Base-by-base conservation (phyloP, 2,329 filamentous ascomycete species). In the Mollisiaceae sp. region DNA sequence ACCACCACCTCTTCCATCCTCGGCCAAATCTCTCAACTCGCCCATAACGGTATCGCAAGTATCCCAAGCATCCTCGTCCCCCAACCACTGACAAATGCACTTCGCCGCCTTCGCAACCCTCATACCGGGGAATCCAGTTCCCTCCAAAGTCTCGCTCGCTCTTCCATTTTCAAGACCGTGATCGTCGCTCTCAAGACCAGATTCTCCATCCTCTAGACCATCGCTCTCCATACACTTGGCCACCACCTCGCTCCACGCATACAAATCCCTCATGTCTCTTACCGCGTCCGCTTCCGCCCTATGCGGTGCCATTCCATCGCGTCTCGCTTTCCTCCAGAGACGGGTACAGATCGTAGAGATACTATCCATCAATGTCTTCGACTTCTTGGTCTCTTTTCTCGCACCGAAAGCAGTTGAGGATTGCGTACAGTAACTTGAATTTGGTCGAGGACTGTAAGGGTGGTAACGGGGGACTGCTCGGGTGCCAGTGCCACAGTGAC, bases 281-380 rank as follows among this genome's bases (percentile, higher is more conserved):
- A 69, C 62, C 8, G 70, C 65, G 39, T 63, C 57, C 0, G 63
- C 65, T 62, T 72, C 69, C 0, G 65, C 69, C 61, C 65, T 55
- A 59, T 68, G 69, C 12, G 70, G 70, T 11, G 68, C 70, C 59
- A 72, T 68, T 4, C 35, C 60, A 58, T 72, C 66, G 8, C 59
- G 54, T 8, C 69, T 62, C 18, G 71, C 70, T 43, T 67, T 69
- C n/a, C 65, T 62, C 71, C 71, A 73, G 4, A 71, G 38, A n/a
- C 66, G 45, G 2, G 67, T 71, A 38, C 62, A 63, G 41, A 73
- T 71, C 6, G 20, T 24, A 12, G 66, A 65, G 36, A 72, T 70
- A 38, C 72, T 71, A 52, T 71, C 71, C 69, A 73, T 73, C 9
- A 71, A 60, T 2, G 63, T 69, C 12, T 55, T 14, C 56, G 39